Evolutionary conservation across 768 basidiomycete genomes (phyloP), one percentile per base, ranked within the genome.

Genomic region (Gloeopeniophorella convolvens): DNA sequence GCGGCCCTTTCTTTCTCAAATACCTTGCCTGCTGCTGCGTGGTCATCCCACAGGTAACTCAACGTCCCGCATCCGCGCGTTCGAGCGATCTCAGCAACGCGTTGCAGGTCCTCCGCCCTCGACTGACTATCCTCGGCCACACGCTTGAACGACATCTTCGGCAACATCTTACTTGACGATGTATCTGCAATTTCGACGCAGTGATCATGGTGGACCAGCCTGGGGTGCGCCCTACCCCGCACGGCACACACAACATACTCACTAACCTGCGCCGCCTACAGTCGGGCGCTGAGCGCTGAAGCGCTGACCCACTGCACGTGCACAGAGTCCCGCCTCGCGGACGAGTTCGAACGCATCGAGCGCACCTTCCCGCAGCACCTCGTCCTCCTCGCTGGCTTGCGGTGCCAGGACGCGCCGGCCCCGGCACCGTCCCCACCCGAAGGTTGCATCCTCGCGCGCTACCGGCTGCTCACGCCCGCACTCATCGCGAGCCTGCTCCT

Each of bases 391-490:
- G 68, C 80, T 18, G 85, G 83, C 41, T 75, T 63, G 45, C 73
- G 70, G 45, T 78, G 76, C 49, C 72, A 77, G 60, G 57, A 60
- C 45, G 62, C 39, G 59, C 59, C 48, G 61, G 61, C 20, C 63
- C 69, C n/a, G n/a, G n/a, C 40, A 43, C 60, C 69, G 10, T 70
- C 72, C n/a, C 63, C 71, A 1, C 64, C 73, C 5, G 62, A 68
- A 7, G 78, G 75, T 18, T 83, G 85, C 9, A 80, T 89, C 48
- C 73, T 90, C 23, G 74, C 80, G 54, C 77, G 72, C 30, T 89
- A 89, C 65, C 86, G 89, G 62, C 74, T 89, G 39, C 76, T 90
- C 41, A 87, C 86, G 0, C 84, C 89, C 1, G 83, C 75, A 0
- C 72, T 91, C 41, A 86, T 90, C 65, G 75, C 73, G 4, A 63